Evolutionary conservation across 805 yeast species (phyloP).

Genomic region (Vanderwaltozyma yarrowii): DNA sequence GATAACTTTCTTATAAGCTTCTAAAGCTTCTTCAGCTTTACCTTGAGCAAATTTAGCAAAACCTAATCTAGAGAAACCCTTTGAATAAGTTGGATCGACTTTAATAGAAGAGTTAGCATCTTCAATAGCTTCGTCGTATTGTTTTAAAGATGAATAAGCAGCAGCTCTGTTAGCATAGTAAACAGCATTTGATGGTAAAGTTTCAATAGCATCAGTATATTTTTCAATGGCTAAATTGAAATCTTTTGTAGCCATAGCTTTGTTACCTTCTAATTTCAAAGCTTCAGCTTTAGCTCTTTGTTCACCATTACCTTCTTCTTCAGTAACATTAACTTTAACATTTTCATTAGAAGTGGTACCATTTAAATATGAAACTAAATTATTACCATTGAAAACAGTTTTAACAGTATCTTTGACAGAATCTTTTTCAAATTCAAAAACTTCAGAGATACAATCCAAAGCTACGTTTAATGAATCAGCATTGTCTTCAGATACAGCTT

Average conservation of each 20-base stretch:
- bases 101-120: constrained; percentile 81
- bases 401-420: constrained; percentile 36
- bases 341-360: constrained; percentile 8
- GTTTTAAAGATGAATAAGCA: constrained; percentile 70
- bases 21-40: constrained; percentile 80
- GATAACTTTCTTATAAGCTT: constrained; percentile 82
- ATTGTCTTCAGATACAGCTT: constrained; percentile 65
- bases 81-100: constrained; percentile 70
- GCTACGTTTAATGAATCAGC: constrained; percentile 89
- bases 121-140: constrained; percentile 65
- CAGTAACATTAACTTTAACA: constrained; percentile 34
- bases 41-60: constrained; percentile 90
- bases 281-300: constrained; percentile 67
- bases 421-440: constrained; percentile 69
- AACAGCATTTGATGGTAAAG: constrained; percentile 65
- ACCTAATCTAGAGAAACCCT: constrained; percentile 92
- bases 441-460: constrained; percentile 57
- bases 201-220: constrained; percentile 70
- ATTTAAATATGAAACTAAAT: constrained; percentile 27
- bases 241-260: constrained; percentile 70
- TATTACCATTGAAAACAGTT: constrained; percentile 37
- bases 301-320: constrained; percentile 35
- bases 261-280: constrained; percentile 80
- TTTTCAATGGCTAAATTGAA: constrained; percentile 61
- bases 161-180: constrained; percentile 94